These are phyloP conservation scores for Blastobotrys raffinosifermentans DNA, from an alignment of 1,139 yeast genomes.

Conservation along the genomic window DNA sequence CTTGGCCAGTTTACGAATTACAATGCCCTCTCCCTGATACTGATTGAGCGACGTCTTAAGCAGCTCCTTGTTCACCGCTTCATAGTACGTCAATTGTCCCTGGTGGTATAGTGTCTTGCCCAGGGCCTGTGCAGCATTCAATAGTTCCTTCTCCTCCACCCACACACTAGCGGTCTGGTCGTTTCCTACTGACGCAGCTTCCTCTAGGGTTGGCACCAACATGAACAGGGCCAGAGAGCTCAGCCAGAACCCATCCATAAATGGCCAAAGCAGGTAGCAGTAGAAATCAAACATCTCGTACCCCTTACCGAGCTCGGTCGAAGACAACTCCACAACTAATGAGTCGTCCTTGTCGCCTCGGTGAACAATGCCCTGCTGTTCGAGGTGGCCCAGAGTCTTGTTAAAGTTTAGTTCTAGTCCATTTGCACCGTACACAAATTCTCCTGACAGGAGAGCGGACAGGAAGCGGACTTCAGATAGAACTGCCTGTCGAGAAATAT, in stretches of 20 bases:
- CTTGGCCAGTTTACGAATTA: constrained; percentile 18
- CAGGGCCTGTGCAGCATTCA: constrained; percentile 33
- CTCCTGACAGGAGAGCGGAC: constrained; percentile 35
- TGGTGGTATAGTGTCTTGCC: constrained; percentile 40
- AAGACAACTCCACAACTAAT: constrained; percentile 25
- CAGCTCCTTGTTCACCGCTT: constrained; percentile 39
- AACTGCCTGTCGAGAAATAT: constrained; percentile 21
- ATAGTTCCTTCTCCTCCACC: constrained; percentile 32
- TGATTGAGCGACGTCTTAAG: constrained; percentile 34
- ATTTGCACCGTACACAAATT: constrained; percentile 37
- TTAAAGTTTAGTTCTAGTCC: constrained; percentile 34
- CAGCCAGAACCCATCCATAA: constrained; percentile 41
- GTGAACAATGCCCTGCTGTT: constrained; percentile 29
- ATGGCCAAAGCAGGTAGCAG: constrained; percentile 41
- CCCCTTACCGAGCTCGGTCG: constrained; percentile 30
- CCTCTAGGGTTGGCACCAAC: constrained; percentile 26
- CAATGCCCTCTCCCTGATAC: constrained; percentile 33
- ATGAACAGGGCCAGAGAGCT: constrained; percentile 35
- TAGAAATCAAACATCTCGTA: constrained; percentile 38
- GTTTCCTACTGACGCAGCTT: constrained; percentile 1
- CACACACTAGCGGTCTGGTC: constrained; percentile 16
- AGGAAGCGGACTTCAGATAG: constrained; percentile 30
- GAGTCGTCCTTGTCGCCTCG: constrained; percentile 17
- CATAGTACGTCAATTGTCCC: constrained; percentile 38
- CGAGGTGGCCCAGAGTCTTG: constrained; percentile 29